Percentiles rank a stretch among this genome's conserved stretches.
phyloP scores from a whole-genome alignment of 2,329 filamentous ascomycete species.

The Monilinia fructicola region DNA sequence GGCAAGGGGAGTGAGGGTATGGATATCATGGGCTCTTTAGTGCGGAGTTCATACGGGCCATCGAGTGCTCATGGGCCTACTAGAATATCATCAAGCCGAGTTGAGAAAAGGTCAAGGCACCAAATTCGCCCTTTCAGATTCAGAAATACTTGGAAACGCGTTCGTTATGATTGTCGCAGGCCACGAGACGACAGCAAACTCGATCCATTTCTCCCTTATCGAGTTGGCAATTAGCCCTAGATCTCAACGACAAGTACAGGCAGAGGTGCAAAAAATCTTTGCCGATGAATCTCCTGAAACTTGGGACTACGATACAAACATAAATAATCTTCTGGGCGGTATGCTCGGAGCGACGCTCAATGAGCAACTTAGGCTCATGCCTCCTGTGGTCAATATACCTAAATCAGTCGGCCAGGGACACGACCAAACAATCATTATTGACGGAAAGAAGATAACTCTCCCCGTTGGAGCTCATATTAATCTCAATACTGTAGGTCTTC shows the following conservation, averaged over 20 bases:
- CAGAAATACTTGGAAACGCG: slow-evolving; percentile 71
- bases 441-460: slow-evolving; percentile 30
- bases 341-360: slow-evolving; percentile 75
- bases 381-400: slow-evolving; percentile 69
- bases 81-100: slow-evolving; percentile 44
- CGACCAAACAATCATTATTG: slow-evolving; percentile 54
- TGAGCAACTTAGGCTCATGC: slow-evolving; percentile 71
- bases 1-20: slow-evolving; percentile 47
- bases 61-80: slow-evolving; percentile 32
- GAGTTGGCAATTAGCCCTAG: slow-evolving; percentile 64
- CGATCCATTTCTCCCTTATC: slow-evolving; percentile 68
- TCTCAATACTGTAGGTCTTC: slow-evolving; percentile 47
- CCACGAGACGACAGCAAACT: slow-evolving; percentile 78
- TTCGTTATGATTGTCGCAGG: slow-evolving; percentile 70
- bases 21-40: slow-evolving; percentile 57
- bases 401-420: slow-evolving; percentile 56
- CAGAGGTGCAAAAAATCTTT: slow-evolving; percentile 66
- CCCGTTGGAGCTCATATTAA: slow-evolving; percentile 44
- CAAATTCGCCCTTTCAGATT: slow-evolving; percentile 55
- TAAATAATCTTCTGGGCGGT: slow-evolving; percentile 65
- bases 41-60: slow-evolving; percentile 44
- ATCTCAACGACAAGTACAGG: slow-evolving; percentile 65
- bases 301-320: slow-evolving; percentile 70
- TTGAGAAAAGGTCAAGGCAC: slow-evolving; percentile 52
- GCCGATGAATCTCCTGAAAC: slow-evolving; percentile 55